A percentile compares a stretch with the other conserved stretches of the same genome.
These are phyloP conservation scores for Parafenestella ontariensis DNA, from an alignment of 2,329 filamentous ascomycete species.

Conservation along the genomic window DNA sequence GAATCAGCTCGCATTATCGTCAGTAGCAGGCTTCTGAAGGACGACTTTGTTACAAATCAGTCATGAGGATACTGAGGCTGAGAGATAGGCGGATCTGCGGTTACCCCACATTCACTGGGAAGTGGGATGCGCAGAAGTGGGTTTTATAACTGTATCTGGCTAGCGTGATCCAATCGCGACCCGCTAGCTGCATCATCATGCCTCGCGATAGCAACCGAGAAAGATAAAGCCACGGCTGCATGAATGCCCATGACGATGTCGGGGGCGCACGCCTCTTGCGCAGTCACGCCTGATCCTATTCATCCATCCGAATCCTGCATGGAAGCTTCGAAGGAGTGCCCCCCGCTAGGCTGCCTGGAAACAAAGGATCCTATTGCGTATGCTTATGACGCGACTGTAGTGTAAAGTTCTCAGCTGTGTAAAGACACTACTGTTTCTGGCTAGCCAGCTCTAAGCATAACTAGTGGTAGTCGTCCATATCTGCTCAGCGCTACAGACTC, in stretches of 20 bases:
- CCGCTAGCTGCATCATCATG: conserved; percentile 29
- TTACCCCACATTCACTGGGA: conserved; percentile 22
- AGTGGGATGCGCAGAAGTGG: conserved; percentile 19
- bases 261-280: conserved; percentile 1
- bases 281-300: conserved; percentile 5
- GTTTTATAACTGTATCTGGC: conserved; percentile 17
- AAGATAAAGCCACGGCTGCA: conserved; percentile 33
- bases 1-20: conserved; percentile 13
- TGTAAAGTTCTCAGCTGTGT: neutral
- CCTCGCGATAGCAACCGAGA: conserved; percentile 22
- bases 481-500: neutral
- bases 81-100: conserved; percentile 20
- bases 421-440: neutral
- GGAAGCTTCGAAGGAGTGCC: neutral
- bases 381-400: neutral
- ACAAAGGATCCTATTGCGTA: neutral
- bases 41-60: conserved; percentile 6
- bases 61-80: conserved; percentile 15
- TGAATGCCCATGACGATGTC: conserved; percentile 19
- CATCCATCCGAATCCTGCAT: neutral
- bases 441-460: too few species aligned
- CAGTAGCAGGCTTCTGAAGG: conserved; percentile 6
- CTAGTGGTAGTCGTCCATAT: too few species aligned
- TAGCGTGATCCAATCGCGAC: conserved; percentile 4
- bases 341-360: neutral